Base-by-base conservation (phyloP, 2,329 filamentous ascomycete species). In the Clonostachys rhizophaga region DNA sequence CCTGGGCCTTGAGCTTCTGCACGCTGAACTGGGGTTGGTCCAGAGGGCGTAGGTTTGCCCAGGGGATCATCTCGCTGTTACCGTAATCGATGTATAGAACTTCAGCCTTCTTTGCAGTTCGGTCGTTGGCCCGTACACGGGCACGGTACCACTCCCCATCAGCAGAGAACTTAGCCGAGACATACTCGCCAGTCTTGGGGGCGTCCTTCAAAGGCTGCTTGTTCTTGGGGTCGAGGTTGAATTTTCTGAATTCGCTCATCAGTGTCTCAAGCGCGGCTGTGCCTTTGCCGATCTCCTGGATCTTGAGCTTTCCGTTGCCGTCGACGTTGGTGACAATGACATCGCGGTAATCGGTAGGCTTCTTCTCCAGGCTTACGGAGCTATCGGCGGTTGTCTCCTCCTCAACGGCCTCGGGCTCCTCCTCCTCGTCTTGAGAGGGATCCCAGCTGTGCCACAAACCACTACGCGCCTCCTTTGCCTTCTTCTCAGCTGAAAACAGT, bases 71-170 rank as follows among this genome's bases (percentile, higher is more conserved):
- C 69, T 99, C 94, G 47, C 82, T 86, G 77, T 99, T 99, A 58
- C 94, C 94, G 67, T 95, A 99, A 72, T 99, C 94, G 52, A 99
- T 83, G 69, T 96, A 99, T 42, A 95, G 72, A 24, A 99, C 86
- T 67, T 99, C 94, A 20, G 91, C 86, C 57, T 88, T 83, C 78
- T 94, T 90, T 59, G 85, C 86, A 9, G 91, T 80, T 52, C 94
- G 90, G 71, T 99, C 94, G 68, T 97, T 96, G 63, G 91, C 84
- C 52, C 91, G 86, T 51, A 99, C 83, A 51, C 86, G 87, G 34
- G 89, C 94, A 51, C 94, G 89, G 74, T 99, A 99, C 92, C 92
- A 99, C 56, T 94, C 84, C 50, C 86, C 83, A 62, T 99, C 94
- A 45, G 84, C 86, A 7, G 84, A 87, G 74, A 97, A 99, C 64